A percentile compares a stretch with the other conserved stretches of the same genome.
Conservation (phyloP, 495 filamentous ascomycete species). For the Neurospora sp. region DNA sequence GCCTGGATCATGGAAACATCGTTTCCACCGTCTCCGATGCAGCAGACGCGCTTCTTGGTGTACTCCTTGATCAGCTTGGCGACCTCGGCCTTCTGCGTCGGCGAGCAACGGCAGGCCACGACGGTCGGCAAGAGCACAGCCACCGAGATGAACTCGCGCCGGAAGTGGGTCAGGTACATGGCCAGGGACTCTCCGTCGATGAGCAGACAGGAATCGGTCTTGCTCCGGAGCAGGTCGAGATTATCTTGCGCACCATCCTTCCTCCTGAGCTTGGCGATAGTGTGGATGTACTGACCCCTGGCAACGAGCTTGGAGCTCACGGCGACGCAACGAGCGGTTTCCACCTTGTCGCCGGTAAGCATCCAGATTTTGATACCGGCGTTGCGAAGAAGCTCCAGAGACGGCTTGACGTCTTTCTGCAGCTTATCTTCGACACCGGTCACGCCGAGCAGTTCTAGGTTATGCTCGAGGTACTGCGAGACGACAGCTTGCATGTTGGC, state of each 20-base stretch:
- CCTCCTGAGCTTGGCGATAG: constrained; percentile 70
- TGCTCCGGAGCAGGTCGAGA: constrained; percentile 78
- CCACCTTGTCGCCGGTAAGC: constrained; percentile 97
- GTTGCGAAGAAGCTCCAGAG: constrained; percentile 87
- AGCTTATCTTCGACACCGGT: constrained; percentile 97
- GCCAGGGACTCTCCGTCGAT: constrained; percentile 89
- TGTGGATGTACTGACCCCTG: constrained; percentile 91
- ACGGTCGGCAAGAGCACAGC: constrained; percentile 86
- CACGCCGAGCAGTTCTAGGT: constrained; percentile 86
- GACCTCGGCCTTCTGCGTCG: constrained; percentile 92
- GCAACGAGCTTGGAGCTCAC: constrained; percentile 92
- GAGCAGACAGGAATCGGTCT: constrained; percentile 77
- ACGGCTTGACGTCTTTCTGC: constrained; percentile 89
- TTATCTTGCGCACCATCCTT: constrained; percentile 75
- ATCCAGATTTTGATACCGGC: constrained; percentile 99
- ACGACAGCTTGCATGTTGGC: constrained; percentile 69
- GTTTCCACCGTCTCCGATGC: constrained; percentile 96
- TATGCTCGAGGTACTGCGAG: constrained; percentile 70
- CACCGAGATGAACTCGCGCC: constrained; percentile 73
- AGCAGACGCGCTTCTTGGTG: constrained; percentile 89
- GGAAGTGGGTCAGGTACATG: constrained; percentile 72
- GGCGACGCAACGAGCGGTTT: constrained; percentile 94
- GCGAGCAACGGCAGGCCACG: constrained; percentile 93
- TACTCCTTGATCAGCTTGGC: constrained; percentile 82
- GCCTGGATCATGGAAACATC: constrained; percentile 99